A percentile compares a stretch with the other conserved stretches of the same genome.
These are phyloP conservation scores for Cryptococcus sp. DNA, from an alignment of 1,284 basidiomycete genomes.

Conservation along the genomic window DNA sequence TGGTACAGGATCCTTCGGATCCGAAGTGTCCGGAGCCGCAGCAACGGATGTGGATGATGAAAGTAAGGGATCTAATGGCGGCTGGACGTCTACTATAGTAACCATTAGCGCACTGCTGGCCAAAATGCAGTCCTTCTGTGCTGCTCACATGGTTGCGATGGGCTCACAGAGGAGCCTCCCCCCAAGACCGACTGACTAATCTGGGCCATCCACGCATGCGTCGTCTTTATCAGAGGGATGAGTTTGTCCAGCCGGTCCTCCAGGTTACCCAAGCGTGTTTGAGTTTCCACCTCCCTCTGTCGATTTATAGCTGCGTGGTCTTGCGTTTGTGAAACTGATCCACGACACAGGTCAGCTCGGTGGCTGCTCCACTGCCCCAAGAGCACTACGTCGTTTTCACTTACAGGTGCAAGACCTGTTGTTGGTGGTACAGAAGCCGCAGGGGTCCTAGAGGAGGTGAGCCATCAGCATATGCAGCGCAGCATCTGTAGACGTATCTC, in stretches of 20 bases:
- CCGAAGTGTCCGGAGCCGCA: no score
- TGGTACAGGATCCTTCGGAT: no score
- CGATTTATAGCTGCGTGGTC: slow-evolving; percentile 10
- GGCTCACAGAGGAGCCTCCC: not conserved
- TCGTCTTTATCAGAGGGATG: slow-evolving; percentile 9
- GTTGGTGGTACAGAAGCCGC: slow-evolving; percentile 12
- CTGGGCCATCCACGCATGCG: slow-evolving; percentile 6
- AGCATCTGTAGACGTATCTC: no score
- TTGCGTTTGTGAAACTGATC: not conserved
- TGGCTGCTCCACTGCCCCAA: not conserved
- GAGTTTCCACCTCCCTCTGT: slow-evolving; percentile 1
- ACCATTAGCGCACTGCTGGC: no score
- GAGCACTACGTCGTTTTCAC: not conserved
- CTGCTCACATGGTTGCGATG: no score
- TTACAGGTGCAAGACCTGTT: slow-evolving; percentile 11
- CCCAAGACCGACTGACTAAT: not conserved
- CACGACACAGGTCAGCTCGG: no score
- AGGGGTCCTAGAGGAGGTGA: slow-evolving; percentile 10
- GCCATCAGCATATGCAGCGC: not conserved
- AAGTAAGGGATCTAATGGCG: no score
- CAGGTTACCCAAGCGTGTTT: slow-evolving; percentile 4
- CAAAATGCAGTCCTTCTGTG: no score
- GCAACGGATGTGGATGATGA: no score
- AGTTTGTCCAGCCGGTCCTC: slow-evolving; percentile 6
- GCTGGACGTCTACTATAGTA: no score